Base-by-base conservation (phyloP, 2,329 filamentous ascomycete genomes). In the Stagonosporopsis cucurbitacearum region DNA sequence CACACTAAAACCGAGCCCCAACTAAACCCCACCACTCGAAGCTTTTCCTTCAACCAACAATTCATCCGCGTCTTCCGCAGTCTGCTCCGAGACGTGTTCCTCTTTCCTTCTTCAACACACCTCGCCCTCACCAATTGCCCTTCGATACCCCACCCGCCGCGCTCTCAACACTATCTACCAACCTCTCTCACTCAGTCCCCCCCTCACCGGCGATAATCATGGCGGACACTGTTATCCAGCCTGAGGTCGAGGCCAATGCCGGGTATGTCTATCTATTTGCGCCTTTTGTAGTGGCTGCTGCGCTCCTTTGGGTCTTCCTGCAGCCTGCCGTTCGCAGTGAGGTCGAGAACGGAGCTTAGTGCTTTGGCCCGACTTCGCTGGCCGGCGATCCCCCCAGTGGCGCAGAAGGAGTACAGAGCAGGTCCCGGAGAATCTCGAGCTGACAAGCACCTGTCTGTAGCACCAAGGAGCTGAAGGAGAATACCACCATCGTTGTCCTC, bases 401-500 rank as follows among this genome's bases (percentile, higher is more conserved):
- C 50, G 50, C 51, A 48, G 44, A 45, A 58, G 59, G 48, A 62
- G 48, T 30, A 45, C 48, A 20, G 7, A 33, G 46, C 11, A 17
- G n/a, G 6, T 7, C 20, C 41, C 36, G 45, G 49, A 42, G 30
- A 49, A 50, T 32, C 37, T 30, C 23, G 58, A 46, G 65, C 66
- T 70, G 72, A 82, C 69, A 39, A 55, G 25, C 17, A 23, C 37
- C 39, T 53, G 11, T n/a, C 57, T 65, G 66, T 77, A 96, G 92
- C 75, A 88, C 86, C 72, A 84, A 96, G 79, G 95, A 99, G 86
- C 88, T 99, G 75, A 99, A 97, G 85, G 92, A 98, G 75, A 96
- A 99, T 85, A 99, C 95, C 65, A 86, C 93, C 75, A 96, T 99
- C 72, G 86, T 99, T 72, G 95, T 99, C 71, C 88, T 99, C 67